Conservation (phyloP, 140 eudicot species). For the Artemisia princeps region DNA sequence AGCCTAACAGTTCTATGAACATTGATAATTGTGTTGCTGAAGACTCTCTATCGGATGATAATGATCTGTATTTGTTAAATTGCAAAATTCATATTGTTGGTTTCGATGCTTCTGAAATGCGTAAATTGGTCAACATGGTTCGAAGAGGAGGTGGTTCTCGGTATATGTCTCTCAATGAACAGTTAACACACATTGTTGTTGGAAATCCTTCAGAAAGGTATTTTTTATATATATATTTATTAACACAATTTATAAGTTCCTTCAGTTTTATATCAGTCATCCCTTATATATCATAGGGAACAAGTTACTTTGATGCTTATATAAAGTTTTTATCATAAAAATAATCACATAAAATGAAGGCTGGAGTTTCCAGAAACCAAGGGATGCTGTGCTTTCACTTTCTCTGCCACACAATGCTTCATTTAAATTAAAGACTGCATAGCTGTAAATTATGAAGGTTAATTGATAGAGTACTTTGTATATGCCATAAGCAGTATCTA, state of each 20-base stretch:
- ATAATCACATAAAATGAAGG: background rate
- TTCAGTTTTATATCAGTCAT: background rate
- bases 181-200: slow-evolving; percentile 81
- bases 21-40: slow-evolving; percentile 64
- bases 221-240: background rate
- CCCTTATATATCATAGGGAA: background rate
- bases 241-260: background rate
- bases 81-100: slow-evolving; percentile 83
- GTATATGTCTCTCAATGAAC: slow-evolving; percentile 63
- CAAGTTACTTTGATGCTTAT: background rate
- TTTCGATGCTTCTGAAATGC: slow-evolving; percentile 62
- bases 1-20: slow-evolving; percentile 26
- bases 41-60: slow-evolving; percentile 75
- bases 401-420: background rate
- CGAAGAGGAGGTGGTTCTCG: slow-evolving; percentile 97
- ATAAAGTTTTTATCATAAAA: background rate
- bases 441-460: slow-evolving; percentile 1
- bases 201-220: slow-evolving; percentile 84
- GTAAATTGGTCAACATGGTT: slow-evolving; percentile 74
- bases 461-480: background rate
- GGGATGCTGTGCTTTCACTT: background rate
- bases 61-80: slow-evolving; percentile 67
- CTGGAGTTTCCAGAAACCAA: background rate
- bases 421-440: background rate
- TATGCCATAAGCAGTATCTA: background rate